A percentile compares a stretch with the other conserved stretches of the same genome.
These are phyloP conservation scores for Vigna radiata DNA, from an alignment of 306 rosid genomes.

Conservation along the genomic window DNA sequence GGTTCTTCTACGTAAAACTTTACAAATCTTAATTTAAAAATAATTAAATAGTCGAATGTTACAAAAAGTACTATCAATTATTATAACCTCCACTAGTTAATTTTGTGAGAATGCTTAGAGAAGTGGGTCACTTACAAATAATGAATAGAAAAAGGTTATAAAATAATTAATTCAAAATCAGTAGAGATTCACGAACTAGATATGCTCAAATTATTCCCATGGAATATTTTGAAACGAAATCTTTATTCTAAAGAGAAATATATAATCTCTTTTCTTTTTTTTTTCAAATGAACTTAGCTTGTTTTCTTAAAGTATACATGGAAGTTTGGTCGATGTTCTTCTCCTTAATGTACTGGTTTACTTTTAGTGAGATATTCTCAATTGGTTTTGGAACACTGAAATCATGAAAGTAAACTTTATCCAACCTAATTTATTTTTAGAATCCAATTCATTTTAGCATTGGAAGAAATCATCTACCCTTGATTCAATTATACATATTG, in stretches of 20 bases:
- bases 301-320: background rate
- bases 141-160: background rate
- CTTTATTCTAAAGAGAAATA: background rate
- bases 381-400: background rate
- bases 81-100: background rate
- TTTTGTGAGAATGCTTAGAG: background rate
- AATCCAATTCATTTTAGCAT: background rate
- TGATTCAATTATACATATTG: background rate
- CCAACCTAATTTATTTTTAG: background rate
- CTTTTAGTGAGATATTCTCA: background rate
- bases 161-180: background rate
- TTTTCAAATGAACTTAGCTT: background rate
- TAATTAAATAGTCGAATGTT: background rate
- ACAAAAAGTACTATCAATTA: background rate
- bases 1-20: background rate
- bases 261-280: background rate
- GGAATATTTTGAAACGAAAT: background rate
- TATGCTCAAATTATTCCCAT: background rate
- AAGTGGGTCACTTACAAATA: background rate
- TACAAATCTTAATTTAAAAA: background rate
- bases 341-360: background rate
- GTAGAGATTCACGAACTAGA: background rate
- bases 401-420: background rate
- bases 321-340: background rate
- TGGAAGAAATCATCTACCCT: background rate